These are phyloP conservation scores for Beta vulgaris DNA, from an alignment of 148 eudicot genomes.

Conservation along the genomic window DNA sequence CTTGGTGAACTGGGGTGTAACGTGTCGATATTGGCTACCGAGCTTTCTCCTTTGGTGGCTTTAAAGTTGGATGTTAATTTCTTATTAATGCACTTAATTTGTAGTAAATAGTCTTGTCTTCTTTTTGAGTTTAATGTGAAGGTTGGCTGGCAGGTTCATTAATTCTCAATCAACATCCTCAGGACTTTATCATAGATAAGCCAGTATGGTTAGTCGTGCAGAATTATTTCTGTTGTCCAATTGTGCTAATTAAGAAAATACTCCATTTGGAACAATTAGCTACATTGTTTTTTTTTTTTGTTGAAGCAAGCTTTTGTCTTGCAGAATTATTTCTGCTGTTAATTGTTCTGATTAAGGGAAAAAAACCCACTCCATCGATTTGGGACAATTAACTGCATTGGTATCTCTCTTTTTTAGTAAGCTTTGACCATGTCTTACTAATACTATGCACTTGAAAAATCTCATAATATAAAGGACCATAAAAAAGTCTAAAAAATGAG, in stretches of 20 bases:
- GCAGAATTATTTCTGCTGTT: neutral
- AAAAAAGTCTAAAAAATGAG: too few species aligned
- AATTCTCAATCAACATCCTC: neutral
- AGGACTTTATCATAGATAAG: neutral
- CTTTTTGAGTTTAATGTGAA: neutral
- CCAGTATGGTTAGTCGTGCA: neutral
- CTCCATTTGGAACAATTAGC: neutral
- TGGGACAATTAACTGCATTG: too few species aligned
- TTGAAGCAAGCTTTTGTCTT: too few species aligned
- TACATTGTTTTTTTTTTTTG: neutral
- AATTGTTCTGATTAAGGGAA: neutral
- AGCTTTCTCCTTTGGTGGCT: neutral
- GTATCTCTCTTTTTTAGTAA: neutral
- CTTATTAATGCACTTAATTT: neutral
- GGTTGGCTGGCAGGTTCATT: constrained; percentile 7
- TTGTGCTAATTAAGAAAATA: neutral
- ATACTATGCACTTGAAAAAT: neutral
- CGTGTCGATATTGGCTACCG: neutral
- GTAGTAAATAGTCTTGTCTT: neutral
- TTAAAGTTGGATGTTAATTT: neutral
- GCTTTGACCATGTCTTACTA: neutral
- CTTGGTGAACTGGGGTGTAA: neutral
- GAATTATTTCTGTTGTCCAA: neutral
- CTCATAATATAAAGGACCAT: too few species aligned
- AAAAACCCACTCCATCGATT: too few species aligned